These are phyloP conservation scores for Stachybotrys echinatus DNA, from an alignment of 2,329 filamentous ascomycete species.

Conservation along the genomic window DNA sequence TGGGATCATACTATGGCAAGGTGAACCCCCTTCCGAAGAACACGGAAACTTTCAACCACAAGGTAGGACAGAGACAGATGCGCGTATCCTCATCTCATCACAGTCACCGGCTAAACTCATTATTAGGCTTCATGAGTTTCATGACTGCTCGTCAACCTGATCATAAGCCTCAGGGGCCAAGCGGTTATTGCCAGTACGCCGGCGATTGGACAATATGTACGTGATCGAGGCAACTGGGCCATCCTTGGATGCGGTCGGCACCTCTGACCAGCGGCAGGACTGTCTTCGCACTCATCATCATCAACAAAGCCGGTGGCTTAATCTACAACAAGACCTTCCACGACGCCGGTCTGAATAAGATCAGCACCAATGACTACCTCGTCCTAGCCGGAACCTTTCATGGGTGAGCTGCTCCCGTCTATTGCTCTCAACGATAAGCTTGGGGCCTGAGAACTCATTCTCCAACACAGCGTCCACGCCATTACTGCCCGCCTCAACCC, in stretches of 20 bases:
- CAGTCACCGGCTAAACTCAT: neutral
- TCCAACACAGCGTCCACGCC: conserved; percentile 53
- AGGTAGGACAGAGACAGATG: too few species aligned
- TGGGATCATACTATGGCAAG: too few species aligned
- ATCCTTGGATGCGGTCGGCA: too few species aligned
- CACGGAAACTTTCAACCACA: too few species aligned
- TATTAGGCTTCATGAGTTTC: neutral
- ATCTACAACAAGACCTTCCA: conserved; percentile 96
- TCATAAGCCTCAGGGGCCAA: neutral
- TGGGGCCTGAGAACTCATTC: conserved; percentile 6
- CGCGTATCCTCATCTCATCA: neutral
- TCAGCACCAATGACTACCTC: conserved; percentile 93
- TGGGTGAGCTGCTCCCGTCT: conserved; percentile 49
- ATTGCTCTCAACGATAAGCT: neutral
- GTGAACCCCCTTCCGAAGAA: too few species aligned
- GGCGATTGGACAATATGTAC: neutral
- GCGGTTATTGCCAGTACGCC: neutral
- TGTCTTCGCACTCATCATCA: conserved; percentile 91
- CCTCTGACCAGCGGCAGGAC: conserved; percentile 54
- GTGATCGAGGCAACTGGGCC: neutral
- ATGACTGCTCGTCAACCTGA: neutral
- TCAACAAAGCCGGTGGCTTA: conserved; percentile 96
- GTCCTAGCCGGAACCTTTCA: conserved; percentile 97
- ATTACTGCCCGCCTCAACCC: conserved; percentile 61
- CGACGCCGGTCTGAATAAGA: conserved; percentile 75